These are phyloP conservation scores for Escallonia herrerae DNA, from an alignment of 129 eudicot genomes.

Conservation along the genomic window DNA sequence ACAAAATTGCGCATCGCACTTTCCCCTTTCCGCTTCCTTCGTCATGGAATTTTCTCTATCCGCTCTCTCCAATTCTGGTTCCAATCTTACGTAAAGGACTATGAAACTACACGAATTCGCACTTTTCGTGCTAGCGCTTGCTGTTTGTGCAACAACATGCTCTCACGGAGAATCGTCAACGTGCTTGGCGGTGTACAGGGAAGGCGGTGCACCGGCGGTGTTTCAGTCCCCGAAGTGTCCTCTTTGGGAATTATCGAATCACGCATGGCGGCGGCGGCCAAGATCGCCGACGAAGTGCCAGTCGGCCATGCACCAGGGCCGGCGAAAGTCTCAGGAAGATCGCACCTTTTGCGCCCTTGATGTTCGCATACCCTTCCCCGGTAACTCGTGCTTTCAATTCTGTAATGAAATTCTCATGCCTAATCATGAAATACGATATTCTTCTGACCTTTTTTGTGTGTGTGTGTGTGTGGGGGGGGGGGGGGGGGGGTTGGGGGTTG, in stretches of 20 bases:
- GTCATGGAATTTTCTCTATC: not conserved
- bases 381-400: constrained; percentile 17
- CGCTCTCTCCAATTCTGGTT: not conserved
- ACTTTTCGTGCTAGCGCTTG: constrained; percentile 27
- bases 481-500: too few species aligned
- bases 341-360: constrained; percentile 68
- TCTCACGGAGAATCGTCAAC: constrained; percentile 62
- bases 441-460: too few species aligned
- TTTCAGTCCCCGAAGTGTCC: constrained; percentile 92
- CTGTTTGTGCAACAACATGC: constrained; percentile 14
- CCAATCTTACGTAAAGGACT: not conserved
- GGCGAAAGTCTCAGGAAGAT: constrained; percentile 75
- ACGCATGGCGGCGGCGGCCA: constrained; percentile 11
- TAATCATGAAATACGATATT: too few species aligned
- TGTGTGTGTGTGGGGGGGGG: too few species aligned
- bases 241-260: constrained; percentile 62
- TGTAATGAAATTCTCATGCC: too few species aligned
- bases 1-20: too few species aligned
- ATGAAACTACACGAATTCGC: constrained; percentile 12
- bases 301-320: constrained; percentile 72
- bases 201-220: constrained; percentile 98
- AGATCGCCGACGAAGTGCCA: constrained; percentile 46
- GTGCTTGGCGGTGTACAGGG: constrained; percentile 67
- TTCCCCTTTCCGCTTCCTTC: not conserved
- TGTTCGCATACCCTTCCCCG: constrained; percentile 85